Conservation (phyloP, 208 protist species). For the Crithidia brevicula region DNA sequence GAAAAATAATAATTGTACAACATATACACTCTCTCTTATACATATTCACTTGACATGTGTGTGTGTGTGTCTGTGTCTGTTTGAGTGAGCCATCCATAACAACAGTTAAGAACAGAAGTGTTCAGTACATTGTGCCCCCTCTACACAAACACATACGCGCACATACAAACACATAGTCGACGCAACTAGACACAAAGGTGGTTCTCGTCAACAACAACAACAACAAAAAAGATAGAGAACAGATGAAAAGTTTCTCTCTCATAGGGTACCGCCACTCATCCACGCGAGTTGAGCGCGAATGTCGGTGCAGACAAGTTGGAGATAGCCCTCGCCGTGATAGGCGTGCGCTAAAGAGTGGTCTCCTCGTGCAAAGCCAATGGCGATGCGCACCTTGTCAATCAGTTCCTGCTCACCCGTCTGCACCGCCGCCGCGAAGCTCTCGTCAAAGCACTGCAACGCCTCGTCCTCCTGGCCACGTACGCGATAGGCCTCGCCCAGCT, state of each 20-base stretch:
- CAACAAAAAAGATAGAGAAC: neutral
- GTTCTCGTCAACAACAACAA: no score
- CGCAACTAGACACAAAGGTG: no score
- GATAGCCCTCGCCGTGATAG: slow-evolving; percentile 70
- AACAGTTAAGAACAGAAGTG: no score
- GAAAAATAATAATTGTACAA: neutral
- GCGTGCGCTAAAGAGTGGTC: slow-evolving; percentile 80
- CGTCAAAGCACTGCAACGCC: slow-evolving; percentile 75
- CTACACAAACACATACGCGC: no score
- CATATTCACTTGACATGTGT: no score
- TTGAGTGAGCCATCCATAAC: no score
- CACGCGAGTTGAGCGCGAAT: slow-evolving; percentile 82
- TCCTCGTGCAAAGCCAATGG: slow-evolving; percentile 83
- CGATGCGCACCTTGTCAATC: slow-evolving; percentile 77
- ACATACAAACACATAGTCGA: no score
- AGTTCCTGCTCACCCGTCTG: slow-evolving; percentile 64
- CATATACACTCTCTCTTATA: no score
- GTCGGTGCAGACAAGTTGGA: slow-evolving; percentile 81
- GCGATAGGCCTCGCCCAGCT: slow-evolving; percentile 80
- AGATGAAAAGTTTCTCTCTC: neutral
- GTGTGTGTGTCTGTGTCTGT: no score
- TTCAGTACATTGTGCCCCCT: no score
- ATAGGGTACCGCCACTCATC: slow-evolving; percentile 86
- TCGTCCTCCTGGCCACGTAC: slow-evolving; percentile 52
- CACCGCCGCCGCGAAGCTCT: slow-evolving; percentile 73